Evolutionary conservation across 352 stramenopile genomes (phyloP).

Genomic region (Pythium vanterpoolii): DNA sequence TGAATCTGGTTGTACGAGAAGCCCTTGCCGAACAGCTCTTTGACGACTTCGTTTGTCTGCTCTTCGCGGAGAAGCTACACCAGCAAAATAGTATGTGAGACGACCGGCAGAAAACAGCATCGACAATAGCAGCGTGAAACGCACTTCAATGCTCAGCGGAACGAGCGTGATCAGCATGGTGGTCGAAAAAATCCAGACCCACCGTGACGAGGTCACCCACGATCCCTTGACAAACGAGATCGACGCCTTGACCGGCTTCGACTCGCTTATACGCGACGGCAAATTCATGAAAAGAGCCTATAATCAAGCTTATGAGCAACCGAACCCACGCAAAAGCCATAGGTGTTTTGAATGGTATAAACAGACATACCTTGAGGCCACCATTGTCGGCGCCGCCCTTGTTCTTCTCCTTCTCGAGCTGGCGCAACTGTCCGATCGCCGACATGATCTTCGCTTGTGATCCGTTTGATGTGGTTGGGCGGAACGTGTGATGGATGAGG

Average conservation of each 20-base stretch:
- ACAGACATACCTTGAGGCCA: slow-evolving; percentile 44
- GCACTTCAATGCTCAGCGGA: slow-evolving; percentile 81
- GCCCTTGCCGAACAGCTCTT: slow-evolving; percentile 76
- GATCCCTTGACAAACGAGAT: slow-evolving; percentile 60
- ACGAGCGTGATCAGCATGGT: slow-evolving; percentile 84
- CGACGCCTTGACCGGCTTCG: slow-evolving; percentile 52
- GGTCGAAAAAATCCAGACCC: slow-evolving; percentile 80
- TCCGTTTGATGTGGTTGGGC: slow-evolving; percentile 1
- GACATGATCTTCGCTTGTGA: slow-evolving; percentile 50
- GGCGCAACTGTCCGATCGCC: slow-evolving; percentile 73
- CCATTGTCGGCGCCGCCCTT: slow-evolving; percentile 50
- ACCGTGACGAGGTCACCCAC: slow-evolving; percentile 37
- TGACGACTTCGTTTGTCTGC: slow-evolving; percentile 82
- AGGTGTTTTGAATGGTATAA: neutral
- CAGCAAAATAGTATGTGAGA: neutral
- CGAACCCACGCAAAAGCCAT: neutral
- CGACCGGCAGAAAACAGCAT: neutral
- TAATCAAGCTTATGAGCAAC: neutral
- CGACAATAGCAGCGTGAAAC: neutral
- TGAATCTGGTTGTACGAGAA: slow-evolving; percentile 85
- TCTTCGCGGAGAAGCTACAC: slow-evolving; percentile 67
- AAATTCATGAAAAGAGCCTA: slow-evolving; percentile 71
- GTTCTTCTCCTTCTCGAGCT: slow-evolving; percentile 85
- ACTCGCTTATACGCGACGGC: slow-evolving; percentile 63
- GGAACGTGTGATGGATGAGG: slow-evolving; percentile 4